Percentiles rank a stretch among this genome's conserved stretches.
Conservation (phyloP, 176 grass and related monocot genomes). For the Triticum turgidum region DNA sequence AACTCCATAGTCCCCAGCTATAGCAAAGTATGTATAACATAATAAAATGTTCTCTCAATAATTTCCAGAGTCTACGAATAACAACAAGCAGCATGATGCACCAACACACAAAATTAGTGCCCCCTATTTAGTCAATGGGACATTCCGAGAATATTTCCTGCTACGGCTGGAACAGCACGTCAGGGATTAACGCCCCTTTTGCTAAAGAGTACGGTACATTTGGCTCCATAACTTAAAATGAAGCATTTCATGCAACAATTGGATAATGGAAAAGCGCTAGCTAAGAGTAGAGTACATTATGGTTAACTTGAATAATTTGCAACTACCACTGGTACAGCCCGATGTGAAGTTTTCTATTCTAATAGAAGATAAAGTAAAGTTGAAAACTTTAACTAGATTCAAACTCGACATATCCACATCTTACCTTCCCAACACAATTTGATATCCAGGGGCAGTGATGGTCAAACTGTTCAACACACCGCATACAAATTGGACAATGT, state of each 20-base stretch:
- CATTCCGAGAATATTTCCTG: conserved; percentile 10
- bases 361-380: neutral
- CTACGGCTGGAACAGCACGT: neutral
- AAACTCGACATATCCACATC: conserved; percentile 4
- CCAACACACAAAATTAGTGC: neutral
- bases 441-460: conserved; percentile 99
- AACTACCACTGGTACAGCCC: neutral
- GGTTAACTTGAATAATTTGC: neutral
- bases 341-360: neutral
- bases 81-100: neutral
- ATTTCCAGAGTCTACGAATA: neutral
- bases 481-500: conserved; percentile 90
- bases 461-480: conserved; percentile 93
- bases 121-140: neutral
- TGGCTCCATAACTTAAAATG: neutral
- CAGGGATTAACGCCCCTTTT: neutral
- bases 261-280: neutral
- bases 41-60: neutral
- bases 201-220: neutral
- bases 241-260: neutral
- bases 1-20: neutral
- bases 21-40: conserved; percentile 15
- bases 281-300: conserved; percentile 7
- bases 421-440: conserved; percentile 98
- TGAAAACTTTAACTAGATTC: neutral